These are phyloP conservation scores for Mycena olivaceomarginata DNA, from an alignment of 768 basidiomycete species.

Conservation along the genomic window DNA sequence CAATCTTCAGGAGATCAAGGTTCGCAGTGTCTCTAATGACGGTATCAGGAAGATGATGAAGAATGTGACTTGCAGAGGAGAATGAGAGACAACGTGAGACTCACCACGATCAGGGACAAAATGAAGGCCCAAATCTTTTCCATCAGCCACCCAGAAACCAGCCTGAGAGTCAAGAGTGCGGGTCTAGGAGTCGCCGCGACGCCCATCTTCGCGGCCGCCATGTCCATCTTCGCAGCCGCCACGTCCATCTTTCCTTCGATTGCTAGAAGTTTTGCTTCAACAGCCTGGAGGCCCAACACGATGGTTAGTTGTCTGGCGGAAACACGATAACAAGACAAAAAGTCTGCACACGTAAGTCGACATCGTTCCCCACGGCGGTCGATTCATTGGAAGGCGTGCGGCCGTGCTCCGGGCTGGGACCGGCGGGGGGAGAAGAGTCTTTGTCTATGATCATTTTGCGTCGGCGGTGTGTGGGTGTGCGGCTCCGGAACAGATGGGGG, in stretches of 20 bases:
- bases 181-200: conserved; percentile 16
- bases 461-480: too few species aligned
- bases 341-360: conserved; percentile 6
- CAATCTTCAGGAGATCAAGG: conserved; percentile 15
- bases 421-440: too few species aligned
- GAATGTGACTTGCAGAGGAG: conserved; percentile 23
- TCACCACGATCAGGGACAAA: conserved; percentile 21
- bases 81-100: conserved; percentile 18
- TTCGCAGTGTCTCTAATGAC: conserved; percentile 12
- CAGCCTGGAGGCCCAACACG: conserved; percentile 18
- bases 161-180: conserved; percentile 12
- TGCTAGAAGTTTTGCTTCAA: not conserved
- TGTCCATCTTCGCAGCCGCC: too few species aligned
- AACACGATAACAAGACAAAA: conserved; percentile 22
- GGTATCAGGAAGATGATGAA: conserved; percentile 24
- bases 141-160: conserved; percentile 1
- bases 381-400: conserved; percentile 12
- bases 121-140: conserved; percentile 10
- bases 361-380: conserved; percentile 15
- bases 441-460: too few species aligned
- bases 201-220: not conserved
- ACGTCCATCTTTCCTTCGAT: too few species aligned
- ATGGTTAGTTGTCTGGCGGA: conserved; percentile 22
- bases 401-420: conserved; percentile 7
- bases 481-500: too few species aligned